phyloP scores from a whole-genome alignment of 768 basidiomycete species.

The Suillus alpinus region DNA sequence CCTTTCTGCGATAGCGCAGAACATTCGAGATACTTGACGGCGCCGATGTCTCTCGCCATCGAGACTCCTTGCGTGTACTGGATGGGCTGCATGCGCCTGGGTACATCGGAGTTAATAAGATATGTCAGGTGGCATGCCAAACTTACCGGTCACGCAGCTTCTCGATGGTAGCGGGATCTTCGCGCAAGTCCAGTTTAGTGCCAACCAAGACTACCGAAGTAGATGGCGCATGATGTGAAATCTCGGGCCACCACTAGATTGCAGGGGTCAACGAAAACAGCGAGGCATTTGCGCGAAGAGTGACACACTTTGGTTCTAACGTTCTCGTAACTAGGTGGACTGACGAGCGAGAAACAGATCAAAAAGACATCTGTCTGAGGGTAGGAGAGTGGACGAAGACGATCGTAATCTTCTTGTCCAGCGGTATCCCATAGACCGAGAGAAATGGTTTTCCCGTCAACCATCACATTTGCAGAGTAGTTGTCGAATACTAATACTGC shows the following conservation, averaged over 20 bases:
- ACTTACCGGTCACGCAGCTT: constrained; percentile 86
- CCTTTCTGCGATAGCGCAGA: constrained; percentile 98
- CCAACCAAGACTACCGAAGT: constrained; percentile 93
- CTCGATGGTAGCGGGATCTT: constrained; percentile 89
- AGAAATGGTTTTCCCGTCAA: constrained; percentile 97
- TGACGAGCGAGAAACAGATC: constrained; percentile 98
- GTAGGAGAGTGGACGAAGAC: constrained; percentile 95
- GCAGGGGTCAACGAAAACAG: constrained; percentile 7
- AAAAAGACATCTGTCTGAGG: constrained; percentile 99
- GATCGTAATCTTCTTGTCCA: constrained; percentile 98
- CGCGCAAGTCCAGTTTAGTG: constrained; percentile 96
- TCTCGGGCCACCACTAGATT: constrained; percentile 90
- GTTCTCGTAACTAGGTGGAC: constrained; percentile 98
- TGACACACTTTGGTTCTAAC: constrained; percentile 88
- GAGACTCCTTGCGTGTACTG: constrained; percentile 87
- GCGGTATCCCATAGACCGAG: constrained; percentile 99
- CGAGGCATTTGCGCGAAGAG: constrained; percentile 1
- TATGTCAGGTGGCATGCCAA: constrained; percentile 6
- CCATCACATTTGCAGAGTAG: constrained; percentile 98
- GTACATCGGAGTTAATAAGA: constrained; percentile 5
- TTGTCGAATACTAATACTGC: constrained; percentile 85
- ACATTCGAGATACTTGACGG: constrained; percentile 95
- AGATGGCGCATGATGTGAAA: constrained; percentile 94
- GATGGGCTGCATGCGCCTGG: constrained; percentile 91
- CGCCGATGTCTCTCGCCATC: constrained; percentile 92